A percentile compares a stretch with the other conserved stretches of the same genome.
Evolutionary conservation across 2,329 filamentous ascomycete genomes (phyloP).

Genomic region (Escovopsis sp.): DNA sequence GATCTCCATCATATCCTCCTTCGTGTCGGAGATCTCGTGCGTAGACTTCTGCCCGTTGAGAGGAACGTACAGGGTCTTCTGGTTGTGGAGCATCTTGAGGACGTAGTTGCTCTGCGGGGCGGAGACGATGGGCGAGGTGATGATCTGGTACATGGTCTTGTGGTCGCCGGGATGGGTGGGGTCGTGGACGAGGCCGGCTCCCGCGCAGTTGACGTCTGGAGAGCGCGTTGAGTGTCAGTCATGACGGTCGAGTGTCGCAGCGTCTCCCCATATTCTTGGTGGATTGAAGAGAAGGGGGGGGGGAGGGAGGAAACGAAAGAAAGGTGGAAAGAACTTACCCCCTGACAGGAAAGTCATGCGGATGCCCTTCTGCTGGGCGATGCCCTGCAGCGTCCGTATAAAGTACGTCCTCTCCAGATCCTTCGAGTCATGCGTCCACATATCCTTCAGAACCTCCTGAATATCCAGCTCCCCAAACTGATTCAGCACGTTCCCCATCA

Average conservation of each 20-base stretch:
- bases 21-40: constrained; percentile 71
- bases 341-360: constrained; percentile 96
- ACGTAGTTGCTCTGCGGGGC: constrained; percentile 74
- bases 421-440: constrained; percentile 98
- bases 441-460: constrained; percentile 82
- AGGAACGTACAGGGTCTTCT: constrained; percentile 81
- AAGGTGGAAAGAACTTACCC: constrained; percentile 38
- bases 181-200: constrained; percentile 88
- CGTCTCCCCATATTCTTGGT: too few relatives aligned
- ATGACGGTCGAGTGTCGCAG: not conserved
- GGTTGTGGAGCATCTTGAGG: constrained; percentile 88
- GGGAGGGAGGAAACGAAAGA: too few relatives aligned
- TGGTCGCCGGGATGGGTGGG: constrained; percentile 81
- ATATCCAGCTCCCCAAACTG: constrained; percentile 94
- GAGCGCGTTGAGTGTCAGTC: not conserved
- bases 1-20: constrained; percentile 99
- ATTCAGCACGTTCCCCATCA: constrained; percentile 92
- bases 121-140: constrained; percentile 83
- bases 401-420: constrained; percentile 93
- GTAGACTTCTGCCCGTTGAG: constrained; percentile 67
- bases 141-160: constrained; percentile 99
- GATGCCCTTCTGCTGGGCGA: constrained; percentile 85
- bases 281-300: too few relatives aligned
- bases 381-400: constrained; percentile 88
- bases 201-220: constrained; percentile 70